Base-by-base conservation (phyloP, 345 rosid species). In the Erucastrum elatum region DNA sequence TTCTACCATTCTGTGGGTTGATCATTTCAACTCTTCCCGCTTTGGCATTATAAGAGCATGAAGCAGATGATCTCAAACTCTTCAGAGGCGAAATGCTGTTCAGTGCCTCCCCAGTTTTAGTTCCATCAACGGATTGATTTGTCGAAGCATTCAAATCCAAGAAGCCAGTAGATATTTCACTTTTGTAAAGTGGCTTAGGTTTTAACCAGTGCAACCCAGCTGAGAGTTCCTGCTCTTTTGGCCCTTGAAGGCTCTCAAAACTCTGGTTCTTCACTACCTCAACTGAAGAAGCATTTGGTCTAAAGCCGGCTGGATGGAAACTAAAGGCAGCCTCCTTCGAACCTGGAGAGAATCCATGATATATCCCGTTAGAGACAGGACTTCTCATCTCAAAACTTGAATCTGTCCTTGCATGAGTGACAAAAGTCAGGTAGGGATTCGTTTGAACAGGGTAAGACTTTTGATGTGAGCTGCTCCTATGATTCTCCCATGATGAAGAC, bases 141-240 rank as follows among this genome's bases (percentile, higher is more conserved):
- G 80, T 4, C 26, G 66, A 81, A 77, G 80, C 72, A 61, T 64
- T 77, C 73, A 81, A 74, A 76, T 74, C 80, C 11, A 82, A 82
- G 63, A 51, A 76, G 72, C 74, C 80, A 56, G 70, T 80, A 69
- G 80, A 69, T 63, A 71, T 75, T 63, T 70, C 81, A 41, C 77
- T 81, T 71, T 64, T 79, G 67, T 71, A 62, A 58, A 26, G 25
- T 5, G 82, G 74, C 75, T 39, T 46, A 39, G 71, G 80, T 75
- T 77, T 84, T 71, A 86, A 81, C 92, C 94, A 88, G 7, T 89
- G 61, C 46, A 87, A 82, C 17, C 74, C 86, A 80, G 56, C 75
- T 44, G 80, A 75, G 79, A 3, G 12, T 31, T 64, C 87, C 64
- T 86, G 78, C 29, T 74, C 88, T 74, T 83, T 88, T 75, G 80